Conservation (phyloP, 2,329 filamentous ascomycete genomes). For the Pseudophaeomoniella oleicola region DNA sequence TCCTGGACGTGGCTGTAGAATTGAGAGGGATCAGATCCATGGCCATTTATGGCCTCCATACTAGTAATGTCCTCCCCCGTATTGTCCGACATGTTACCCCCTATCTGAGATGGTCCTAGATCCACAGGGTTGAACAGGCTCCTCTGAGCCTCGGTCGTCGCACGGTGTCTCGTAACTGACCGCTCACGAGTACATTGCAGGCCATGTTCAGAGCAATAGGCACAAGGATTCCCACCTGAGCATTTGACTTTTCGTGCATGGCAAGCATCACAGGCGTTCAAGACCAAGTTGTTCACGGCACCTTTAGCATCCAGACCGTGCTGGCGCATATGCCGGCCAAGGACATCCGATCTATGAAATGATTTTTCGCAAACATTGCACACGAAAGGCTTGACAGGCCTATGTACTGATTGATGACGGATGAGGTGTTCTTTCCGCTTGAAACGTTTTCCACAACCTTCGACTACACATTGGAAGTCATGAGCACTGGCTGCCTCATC, state of each 20-base stretch:
- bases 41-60: not conserved
- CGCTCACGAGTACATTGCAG: constrained; percentile 9
- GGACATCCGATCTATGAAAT: constrained; percentile 22
- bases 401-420: constrained; percentile 20
- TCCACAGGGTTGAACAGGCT: not conserved
- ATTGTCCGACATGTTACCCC: not conserved
- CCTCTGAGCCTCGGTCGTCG: not conserved
- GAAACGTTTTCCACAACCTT: constrained; percentile 18
- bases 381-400: constrained; percentile 16
- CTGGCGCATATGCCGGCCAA: constrained; percentile 20
- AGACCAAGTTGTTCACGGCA: constrained; percentile 9
- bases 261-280: constrained; percentile 21
- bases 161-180: constrained; percentile 1
- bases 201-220: constrained; percentile 13
- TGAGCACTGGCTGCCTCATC: too few relatives aligned
- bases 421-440: constrained; percentile 23
- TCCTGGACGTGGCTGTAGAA: too few relatives aligned
- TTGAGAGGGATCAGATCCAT: too few relatives aligned
- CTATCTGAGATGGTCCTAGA: too few relatives aligned
- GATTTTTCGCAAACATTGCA: constrained; percentile 17
- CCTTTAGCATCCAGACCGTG: constrained; percentile 11
- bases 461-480: constrained; percentile 1
- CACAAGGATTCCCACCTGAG: constrained; percentile 16
- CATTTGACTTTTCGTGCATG: constrained; percentile 22
- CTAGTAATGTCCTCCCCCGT: not conserved